Percentiles rank a stretch among this genome's conserved stretches.
These are phyloP conservation scores for Scutellaria barbata DNA, from an alignment of 257 asterid species.

Conservation along the genomic window DNA sequence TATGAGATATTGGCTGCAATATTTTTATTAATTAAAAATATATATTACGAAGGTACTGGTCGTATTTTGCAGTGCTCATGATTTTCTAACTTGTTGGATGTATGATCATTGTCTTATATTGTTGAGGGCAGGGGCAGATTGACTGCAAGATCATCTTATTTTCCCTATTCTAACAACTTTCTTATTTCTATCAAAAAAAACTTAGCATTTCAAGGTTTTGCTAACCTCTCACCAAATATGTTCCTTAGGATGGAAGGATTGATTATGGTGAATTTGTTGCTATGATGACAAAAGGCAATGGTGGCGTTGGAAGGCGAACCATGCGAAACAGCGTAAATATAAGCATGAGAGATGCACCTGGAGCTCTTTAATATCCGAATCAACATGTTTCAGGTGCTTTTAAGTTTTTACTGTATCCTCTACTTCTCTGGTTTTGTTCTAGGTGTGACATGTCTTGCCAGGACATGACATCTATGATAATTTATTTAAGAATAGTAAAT, in stretches of 20 bases:
- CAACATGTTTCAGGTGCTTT: constrained; percentile 36
- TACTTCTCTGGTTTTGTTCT: background rate
- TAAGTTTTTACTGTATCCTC: constrained; percentile 6
- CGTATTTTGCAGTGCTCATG: background rate
- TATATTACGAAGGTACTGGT: background rate
- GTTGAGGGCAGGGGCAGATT: constrained; percentile 16
- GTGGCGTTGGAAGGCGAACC: constrained; percentile 64
- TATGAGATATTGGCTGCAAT: background rate
- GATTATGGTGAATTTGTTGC: constrained; percentile 70
- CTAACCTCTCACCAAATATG: constrained; percentile 29
- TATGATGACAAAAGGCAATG: constrained; percentile 71
- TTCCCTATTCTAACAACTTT: background rate
- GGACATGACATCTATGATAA: background rate
- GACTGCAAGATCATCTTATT: constrained; percentile 7
- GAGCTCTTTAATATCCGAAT: constrained; percentile 39
- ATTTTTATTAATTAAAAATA: background rate
- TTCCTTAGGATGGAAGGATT: constrained; percentile 59
- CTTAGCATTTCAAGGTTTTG: background rate
- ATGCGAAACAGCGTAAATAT: constrained; percentile 67
- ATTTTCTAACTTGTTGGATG: background rate
- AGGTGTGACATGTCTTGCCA: background rate
- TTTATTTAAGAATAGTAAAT: background rate
- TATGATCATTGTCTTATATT: background rate
- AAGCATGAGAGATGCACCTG: constrained; percentile 64
- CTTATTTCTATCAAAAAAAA: background rate